Conservation (phyloP, 331 rosid genomes). For the Quercus lobata region DNA sequence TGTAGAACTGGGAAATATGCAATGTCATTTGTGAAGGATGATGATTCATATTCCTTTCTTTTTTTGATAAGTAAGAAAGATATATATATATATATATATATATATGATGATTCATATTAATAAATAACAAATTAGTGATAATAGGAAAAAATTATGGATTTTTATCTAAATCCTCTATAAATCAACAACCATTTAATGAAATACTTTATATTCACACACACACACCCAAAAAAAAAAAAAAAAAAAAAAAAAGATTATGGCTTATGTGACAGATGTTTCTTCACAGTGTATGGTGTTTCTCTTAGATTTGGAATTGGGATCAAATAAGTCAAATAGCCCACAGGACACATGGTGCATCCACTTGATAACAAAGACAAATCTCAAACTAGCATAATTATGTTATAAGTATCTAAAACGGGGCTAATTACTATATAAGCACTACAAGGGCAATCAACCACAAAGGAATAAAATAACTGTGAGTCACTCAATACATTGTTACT, state of each 20-base stretch:
- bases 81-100: too few relatives aligned
- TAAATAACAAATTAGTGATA: not conserved
- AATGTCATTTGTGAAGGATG: not conserved
- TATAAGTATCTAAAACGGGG: too few relatives aligned
- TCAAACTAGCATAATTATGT: too few relatives aligned
- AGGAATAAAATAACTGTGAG: not conserved
- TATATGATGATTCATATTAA: not conserved
- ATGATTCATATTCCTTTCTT: not conserved
- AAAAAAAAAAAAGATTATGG: not conserved
- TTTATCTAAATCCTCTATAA: not conserved
- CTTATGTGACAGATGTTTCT: not conserved
- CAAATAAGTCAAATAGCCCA: not conserved
- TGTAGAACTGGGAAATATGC: not conserved
- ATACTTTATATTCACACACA: too few relatives aligned
- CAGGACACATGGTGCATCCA: too few relatives aligned
- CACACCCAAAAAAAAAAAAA: not conserved
- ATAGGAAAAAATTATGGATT: not conserved
- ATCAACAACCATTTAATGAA: not conserved
- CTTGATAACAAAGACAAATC: too few relatives aligned
- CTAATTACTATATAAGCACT: not conserved
- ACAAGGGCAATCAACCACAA: conserved; percentile 6
- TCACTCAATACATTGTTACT: conserved; percentile 10
- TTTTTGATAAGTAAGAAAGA: too few relatives aligned
- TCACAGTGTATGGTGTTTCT: not conserved
- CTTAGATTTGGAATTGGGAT: not conserved